Percentiles rank a stretch among this genome's conserved stretches.
Evolutionary conservation across 768 basidiomycete genomes (phyloP).

Genomic region (Lenzites betulinus): DNA sequence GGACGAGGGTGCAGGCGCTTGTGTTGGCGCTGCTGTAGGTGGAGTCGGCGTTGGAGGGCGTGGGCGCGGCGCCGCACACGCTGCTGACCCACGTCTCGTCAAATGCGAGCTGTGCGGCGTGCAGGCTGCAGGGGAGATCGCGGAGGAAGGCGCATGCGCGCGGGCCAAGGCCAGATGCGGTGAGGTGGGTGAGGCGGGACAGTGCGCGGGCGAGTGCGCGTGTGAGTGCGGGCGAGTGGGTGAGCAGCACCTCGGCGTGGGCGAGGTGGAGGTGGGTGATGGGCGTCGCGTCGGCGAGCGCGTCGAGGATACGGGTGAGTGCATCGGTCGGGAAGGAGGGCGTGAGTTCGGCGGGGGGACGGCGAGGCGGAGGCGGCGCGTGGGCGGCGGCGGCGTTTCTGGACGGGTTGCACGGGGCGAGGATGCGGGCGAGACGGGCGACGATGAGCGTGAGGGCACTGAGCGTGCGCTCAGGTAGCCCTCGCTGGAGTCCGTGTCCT

Average conservation of each 20-base stretch:
- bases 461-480: not conserved
- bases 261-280: constrained; percentile 13
- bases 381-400: not conserved
- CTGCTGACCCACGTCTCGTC: constrained; percentile 13
- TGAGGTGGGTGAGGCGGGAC: not conserved
- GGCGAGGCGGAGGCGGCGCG: not conserved
- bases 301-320: constrained; percentile 1
- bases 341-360: constrained; percentile 7
- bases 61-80: not conserved
- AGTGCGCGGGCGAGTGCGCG: not conserved
- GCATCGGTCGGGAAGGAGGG: constrained; percentile 1
- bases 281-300: not conserved
- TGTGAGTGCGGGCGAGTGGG: constrained; percentile 1
- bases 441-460: constrained; percentile 1
- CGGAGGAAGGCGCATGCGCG: constrained; percentile 3
- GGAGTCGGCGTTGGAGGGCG: not conserved
- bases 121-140: not conserved
- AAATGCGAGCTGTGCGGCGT: constrained; percentile 10
- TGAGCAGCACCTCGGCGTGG: constrained; percentile 8
- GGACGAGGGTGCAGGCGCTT: not conserved
- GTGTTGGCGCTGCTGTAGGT: not conserved
- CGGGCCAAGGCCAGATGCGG: constrained; percentile 5
- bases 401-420: not conserved
- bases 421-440: not conserved
- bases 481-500: not conserved